Evolutionary conservation across 2,329 filamentous ascomycete genomes (phyloP).

Genomic region (Tricladium varicosporioides): DNA sequence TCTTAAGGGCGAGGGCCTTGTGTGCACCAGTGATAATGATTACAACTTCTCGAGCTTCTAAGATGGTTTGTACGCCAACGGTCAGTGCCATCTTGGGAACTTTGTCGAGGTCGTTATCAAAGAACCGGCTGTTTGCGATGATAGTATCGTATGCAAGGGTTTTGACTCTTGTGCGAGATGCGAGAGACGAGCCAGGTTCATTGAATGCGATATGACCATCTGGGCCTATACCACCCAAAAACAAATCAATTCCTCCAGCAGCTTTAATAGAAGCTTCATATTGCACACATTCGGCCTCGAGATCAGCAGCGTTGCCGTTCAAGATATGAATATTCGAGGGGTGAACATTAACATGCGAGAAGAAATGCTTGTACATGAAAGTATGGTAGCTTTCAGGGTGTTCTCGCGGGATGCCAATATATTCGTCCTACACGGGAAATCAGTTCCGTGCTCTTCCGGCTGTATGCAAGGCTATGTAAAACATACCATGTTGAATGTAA

Average conservation of each 20-base stretch:
- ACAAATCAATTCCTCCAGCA: conserved; percentile 78
- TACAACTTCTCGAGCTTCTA: conserved; percentile 78
- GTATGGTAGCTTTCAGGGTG: conserved; percentile 86
- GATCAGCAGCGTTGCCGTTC: conserved; percentile 74
- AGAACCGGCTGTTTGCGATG: conserved; percentile 81
- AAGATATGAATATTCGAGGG: conserved; percentile 83
- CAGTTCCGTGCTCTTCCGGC: not conserved
- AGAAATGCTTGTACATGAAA: conserved; percentile 93
- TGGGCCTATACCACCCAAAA: conserved; percentile 80
- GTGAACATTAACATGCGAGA: conserved; percentile 78
- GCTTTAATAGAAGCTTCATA: conserved; percentile 77
- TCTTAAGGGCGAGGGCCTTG: conserved; percentile 77
- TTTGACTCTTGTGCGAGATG: conserved; percentile 79
- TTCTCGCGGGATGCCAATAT: conserved; percentile 78
- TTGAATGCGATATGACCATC: conserved; percentile 92
- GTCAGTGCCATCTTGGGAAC: conserved; percentile 83
- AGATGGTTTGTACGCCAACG: conserved; percentile 79
- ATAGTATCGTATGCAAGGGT: conserved; percentile 86
- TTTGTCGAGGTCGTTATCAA: conserved; percentile 68
- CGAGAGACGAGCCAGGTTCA: conserved; percentile 77
- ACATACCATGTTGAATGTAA: conserved; percentile 86
- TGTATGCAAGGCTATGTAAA: conserved; percentile 8
- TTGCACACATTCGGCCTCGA: conserved; percentile 72
- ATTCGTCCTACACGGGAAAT: conserved; percentile 64
- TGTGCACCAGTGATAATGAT: conserved; percentile 79